These are phyloP conservation scores for Cryptococcus sp. DNA, from an alignment of 1,284 basidiomycete species.

Conservation along the genomic window DNA sequence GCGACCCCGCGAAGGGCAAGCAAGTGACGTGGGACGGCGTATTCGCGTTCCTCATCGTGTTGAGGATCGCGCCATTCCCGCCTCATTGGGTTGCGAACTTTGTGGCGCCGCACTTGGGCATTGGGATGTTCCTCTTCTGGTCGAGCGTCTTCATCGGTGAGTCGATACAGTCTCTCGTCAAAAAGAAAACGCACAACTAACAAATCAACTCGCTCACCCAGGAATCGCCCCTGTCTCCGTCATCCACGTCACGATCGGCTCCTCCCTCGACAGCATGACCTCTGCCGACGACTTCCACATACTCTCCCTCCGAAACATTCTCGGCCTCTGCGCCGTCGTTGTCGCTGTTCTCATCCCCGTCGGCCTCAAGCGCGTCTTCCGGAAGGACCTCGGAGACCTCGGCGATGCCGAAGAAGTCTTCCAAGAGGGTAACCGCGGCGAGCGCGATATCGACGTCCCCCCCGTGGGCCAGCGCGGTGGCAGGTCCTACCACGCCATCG, in stretches of 20 bases:
- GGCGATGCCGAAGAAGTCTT: constrained; percentile 38
- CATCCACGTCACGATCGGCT: constrained; percentile 94
- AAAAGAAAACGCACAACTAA: neutral
- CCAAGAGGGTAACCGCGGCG: constrained; percentile 12
- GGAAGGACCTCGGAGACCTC: constrained; percentile 46
- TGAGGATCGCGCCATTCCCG: constrained; percentile 79
- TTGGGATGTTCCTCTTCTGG: constrained; percentile 83
- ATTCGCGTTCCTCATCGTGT: constrained; percentile 76
- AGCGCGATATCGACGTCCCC: constrained; percentile 23
- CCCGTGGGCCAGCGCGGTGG: constrained; percentile 22
- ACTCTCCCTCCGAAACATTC: constrained; percentile 80
- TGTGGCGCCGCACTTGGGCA: constrained; percentile 88
- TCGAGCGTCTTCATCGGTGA: constrained; percentile 72
- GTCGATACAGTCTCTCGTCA: neutral
- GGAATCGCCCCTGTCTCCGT: constrained; percentile 84
- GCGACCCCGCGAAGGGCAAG: constrained; percentile 44
- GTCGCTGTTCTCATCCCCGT: constrained; percentile 90
- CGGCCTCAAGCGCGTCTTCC: constrained; percentile 60
- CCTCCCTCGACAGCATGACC: constrained; percentile 92
- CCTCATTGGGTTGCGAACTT: constrained; percentile 97
- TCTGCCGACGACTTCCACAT: constrained; percentile 86
- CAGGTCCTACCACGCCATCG: constrained; percentile 37
- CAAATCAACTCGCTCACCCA: constrained; percentile 3
- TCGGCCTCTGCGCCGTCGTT: constrained; percentile 75
- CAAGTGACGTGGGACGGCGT: constrained; percentile 45